Evolutionary conservation across 1,284 basidiomycete species (phyloP), one percentile per base, ranked within the genome.

Genomic region (Laetiporus sulphureus): DNA sequence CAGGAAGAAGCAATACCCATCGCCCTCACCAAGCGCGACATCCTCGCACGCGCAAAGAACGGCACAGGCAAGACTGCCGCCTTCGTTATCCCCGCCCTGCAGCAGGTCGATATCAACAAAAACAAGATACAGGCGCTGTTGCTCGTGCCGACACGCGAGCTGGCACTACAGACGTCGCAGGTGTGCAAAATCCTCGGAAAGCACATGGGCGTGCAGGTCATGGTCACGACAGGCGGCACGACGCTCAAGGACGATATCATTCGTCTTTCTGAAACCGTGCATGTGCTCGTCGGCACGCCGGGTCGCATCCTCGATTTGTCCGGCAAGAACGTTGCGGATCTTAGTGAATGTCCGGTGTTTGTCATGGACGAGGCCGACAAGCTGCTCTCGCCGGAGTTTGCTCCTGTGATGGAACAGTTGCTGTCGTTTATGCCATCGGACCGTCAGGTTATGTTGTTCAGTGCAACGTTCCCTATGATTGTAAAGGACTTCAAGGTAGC

Each of bases 281-380:
- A 99, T 64, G 85, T 99, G 41, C 83, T 99, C 38, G 95, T 98
- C 48, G 95, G 95, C 38, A 99, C 95, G 3, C 95, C 95, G 18
- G 95, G 95, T 31, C 81, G 95, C 62, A 95, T 99, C 54, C 74
- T 99, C 44, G 95, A 99, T 71, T 72, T 99, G 38, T 89, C 90
- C 3, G 87, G 93, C 55, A 98, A 98, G 70, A 80, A 73, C 51
- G 87, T 99, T 27, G 95, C 96, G 21, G 92, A 98, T 67, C 74
- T 99, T 51, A 90, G 83, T 68, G 86, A 91, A 61, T 97, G 94
- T 65, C 85, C 86, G 13, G 91, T 95, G 39, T 99, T 97, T 59
- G 91, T 96, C 52, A 96, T 97, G 93, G 95, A 99, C 67, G 95
- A 99, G 68, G 95, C 96, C 41, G 95, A 99, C 68, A 99, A 99